Percentiles rank a stretch among this genome's conserved stretches.
These are phyloP conservation scores for Lojkania enalia DNA, from an alignment of 2,329 filamentous ascomycete genomes.

Conservation along the genomic window DNA sequence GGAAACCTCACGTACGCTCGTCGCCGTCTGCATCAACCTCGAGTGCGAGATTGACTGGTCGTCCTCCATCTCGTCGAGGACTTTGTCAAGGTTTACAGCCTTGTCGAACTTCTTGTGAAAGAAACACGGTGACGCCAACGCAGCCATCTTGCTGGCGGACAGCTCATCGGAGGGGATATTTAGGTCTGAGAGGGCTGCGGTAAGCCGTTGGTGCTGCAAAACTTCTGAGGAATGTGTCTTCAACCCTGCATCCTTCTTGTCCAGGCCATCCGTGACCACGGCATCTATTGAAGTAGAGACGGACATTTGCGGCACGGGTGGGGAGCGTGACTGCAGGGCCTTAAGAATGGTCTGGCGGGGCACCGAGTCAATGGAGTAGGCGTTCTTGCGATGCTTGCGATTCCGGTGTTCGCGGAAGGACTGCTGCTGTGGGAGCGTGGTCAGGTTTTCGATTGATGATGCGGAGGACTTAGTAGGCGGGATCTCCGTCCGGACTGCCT, in stretches of 20 bases:
- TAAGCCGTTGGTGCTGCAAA: slow-evolving; percentile 60
- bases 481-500: slow-evolving; percentile 22
- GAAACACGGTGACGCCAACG: slow-evolving; percentile 90
- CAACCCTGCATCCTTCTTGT: slow-evolving; percentile 42
- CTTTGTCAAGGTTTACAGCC: slow-evolving; percentile 90
- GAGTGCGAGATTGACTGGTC: slow-evolving; percentile 90
- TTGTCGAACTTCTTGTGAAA: slow-evolving; percentile 98
- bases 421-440: slow-evolving; percentile 33
- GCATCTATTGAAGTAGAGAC: slow-evolving; percentile 65
- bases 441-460: slow-evolving; percentile 42
- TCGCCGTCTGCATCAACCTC: slow-evolving; percentile 90
- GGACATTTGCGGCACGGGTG: slow-evolving; percentile 60
- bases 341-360: slow-evolving; percentile 83
- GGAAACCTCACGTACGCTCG: slow-evolving; percentile 90
- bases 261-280: slow-evolving; percentile 53
- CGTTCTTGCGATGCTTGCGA: slow-evolving; percentile 44
- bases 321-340: slow-evolving; percentile 68
- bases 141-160: slow-evolving; percentile 57
- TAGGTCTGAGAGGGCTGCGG: slow-evolving; percentile 59
- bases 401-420: slow-evolving; percentile 44
- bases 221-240: slow-evolving; percentile 34
- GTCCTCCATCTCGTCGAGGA: slow-evolving; percentile 91
- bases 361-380: slow-evolving; percentile 65
- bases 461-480: slow-evolving; percentile 27
- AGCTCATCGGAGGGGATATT: slow-evolving; percentile 51